Evolutionary conservation across 768 basidiomycete species (phyloP).

Genomic region (Coprinopsis marcescibilis): DNA sequence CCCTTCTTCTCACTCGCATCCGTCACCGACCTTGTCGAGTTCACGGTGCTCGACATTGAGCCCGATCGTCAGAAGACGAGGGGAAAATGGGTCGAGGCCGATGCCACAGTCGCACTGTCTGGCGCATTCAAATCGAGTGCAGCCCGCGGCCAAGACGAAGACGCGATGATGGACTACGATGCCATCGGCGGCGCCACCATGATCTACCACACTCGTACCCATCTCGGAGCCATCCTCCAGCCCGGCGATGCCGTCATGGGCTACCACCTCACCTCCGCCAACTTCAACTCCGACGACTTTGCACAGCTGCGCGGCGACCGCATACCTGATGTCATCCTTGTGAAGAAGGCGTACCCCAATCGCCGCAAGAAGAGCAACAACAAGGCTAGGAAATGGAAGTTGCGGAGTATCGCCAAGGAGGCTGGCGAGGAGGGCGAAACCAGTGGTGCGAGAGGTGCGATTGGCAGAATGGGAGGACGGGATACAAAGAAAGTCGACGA

Average conservation of each 20-base stretch:
- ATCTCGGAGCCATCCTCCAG: slow-evolving; percentile 85
- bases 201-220: slow-evolving; percentile 94
- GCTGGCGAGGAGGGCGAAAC: slow-evolving; percentile 83
- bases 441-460: slow-evolving; percentile 72
- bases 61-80: slow-evolving; percentile 52
- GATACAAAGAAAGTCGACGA: slow-evolving; percentile 92
- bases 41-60: slow-evolving; percentile 92
- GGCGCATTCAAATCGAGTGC: slow-evolving; percentile 65
- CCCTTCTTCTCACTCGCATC: slow-evolving; percentile 83
- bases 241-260: slow-evolving; percentile 93
- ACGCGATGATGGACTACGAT: slow-evolving; percentile 56
- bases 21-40: slow-evolving; percentile 85
- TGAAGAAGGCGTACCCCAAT: slow-evolving; percentile 94
- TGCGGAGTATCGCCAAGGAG: slow-evolving; percentile 91
- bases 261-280: slow-evolving; percentile 81
- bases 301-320: slow-evolving; percentile 57
- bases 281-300: slow-evolving; percentile 91
- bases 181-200: slow-evolving; percentile 55
- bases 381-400: slow-evolving; percentile 77
- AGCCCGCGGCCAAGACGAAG: slow-evolving; percentile 38
- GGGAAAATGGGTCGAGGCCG: slow-evolving; percentile 76
- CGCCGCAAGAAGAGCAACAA: slow-evolving; percentile 75
- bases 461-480: slow-evolving; percentile 84
- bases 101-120: slow-evolving; percentile 82
- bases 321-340: slow-evolving; percentile 87